Conservation (phyloP, 257 asterid genomes). For the Striga asiatica region DNA sequence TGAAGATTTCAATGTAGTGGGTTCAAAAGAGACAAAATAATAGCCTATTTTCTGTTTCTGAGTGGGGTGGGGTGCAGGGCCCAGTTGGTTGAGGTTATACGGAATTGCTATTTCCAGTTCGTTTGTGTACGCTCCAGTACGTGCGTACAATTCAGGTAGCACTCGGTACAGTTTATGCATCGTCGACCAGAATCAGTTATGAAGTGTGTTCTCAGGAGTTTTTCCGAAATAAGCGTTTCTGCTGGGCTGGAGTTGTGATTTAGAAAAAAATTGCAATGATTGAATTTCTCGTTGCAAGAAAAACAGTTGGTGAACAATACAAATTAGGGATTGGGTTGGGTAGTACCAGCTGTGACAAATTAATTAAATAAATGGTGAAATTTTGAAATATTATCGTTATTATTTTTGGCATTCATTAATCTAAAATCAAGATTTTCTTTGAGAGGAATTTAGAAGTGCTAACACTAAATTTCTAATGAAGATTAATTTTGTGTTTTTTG, state of each 20-base stretch:
- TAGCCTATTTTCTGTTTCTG: constrained; percentile 29
- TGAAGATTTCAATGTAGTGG: constrained; percentile 32
- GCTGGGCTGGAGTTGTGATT: constrained; percentile 8
- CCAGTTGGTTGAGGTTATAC: constrained; percentile 17
- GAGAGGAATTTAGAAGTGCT: too few species aligned
- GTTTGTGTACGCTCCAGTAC: neutral
- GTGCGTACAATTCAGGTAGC: neutral
- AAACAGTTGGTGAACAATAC: constrained; percentile 23
- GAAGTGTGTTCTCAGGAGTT: neutral
- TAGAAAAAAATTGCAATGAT: constrained; percentile 13
- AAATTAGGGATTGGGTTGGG: constrained; percentile 19
- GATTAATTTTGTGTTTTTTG: too few species aligned
- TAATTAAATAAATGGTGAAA: too few species aligned
- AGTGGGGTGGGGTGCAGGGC: constrained; percentile 23
- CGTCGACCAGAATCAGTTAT: neutral
- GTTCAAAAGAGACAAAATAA: constrained; percentile 17
- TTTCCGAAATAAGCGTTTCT: neutral
- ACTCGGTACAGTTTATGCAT: neutral
- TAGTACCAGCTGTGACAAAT: too few species aligned
- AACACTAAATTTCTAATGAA: too few species aligned
- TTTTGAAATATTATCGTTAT: too few species aligned
- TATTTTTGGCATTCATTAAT: too few species aligned
- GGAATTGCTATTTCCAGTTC: constrained; percentile 15
- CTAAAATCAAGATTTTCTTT: too few species aligned
- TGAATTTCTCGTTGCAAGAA: constrained; percentile 27